Percentiles rank a stretch among this genome's conserved stretches.
Evolutionary conservation across 2,329 filamentous ascomycete genomes (phyloP).

Genomic region (Fusarium dlaminii): DNA sequence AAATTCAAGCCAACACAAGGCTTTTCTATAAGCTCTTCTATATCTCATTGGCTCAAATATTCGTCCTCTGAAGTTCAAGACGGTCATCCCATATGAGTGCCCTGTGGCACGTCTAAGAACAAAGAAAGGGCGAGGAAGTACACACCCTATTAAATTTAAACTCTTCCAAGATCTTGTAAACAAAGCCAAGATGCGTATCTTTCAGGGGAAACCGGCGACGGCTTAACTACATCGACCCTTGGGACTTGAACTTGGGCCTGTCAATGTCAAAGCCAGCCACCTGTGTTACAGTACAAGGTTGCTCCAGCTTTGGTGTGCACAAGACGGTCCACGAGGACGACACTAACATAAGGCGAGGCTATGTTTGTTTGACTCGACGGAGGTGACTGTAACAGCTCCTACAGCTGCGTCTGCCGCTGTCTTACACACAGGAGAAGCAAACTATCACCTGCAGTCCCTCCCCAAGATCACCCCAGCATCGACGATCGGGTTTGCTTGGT

Average conservation of each 20-base stretch:
- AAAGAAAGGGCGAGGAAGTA: not conserved
- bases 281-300: conserved; percentile 3
- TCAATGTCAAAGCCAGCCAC: conserved; percentile 3
- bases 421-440: conserved; percentile 12
- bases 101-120: not conserved
- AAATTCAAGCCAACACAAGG: not conserved
- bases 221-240: not conserved
- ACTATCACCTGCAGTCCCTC: conserved; percentile 23
- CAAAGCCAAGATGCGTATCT: conserved; percentile 6
- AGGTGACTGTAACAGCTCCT: not conserved
- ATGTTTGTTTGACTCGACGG: conserved; percentile 19
- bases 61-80: not conserved
- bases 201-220: conserved; percentile 14
- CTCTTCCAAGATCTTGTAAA: not conserved
- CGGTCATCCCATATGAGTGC: not conserved
- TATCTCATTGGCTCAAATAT: not conserved
- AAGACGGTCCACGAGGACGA: conserved; percentile 22
- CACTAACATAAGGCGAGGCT: conserved; percentile 13
- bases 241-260: not conserved
- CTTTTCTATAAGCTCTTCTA: not conserved
- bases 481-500: conserved; percentile 24
- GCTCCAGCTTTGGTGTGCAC: conserved; percentile 8
- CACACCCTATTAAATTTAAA: conserved; percentile 9
- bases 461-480: conserved; percentile 9
- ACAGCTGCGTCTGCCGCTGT: conserved; percentile 10